Conservation (phyloP, 371 early-diverging fungal species). For the Mucor lusitanicus region DNA sequence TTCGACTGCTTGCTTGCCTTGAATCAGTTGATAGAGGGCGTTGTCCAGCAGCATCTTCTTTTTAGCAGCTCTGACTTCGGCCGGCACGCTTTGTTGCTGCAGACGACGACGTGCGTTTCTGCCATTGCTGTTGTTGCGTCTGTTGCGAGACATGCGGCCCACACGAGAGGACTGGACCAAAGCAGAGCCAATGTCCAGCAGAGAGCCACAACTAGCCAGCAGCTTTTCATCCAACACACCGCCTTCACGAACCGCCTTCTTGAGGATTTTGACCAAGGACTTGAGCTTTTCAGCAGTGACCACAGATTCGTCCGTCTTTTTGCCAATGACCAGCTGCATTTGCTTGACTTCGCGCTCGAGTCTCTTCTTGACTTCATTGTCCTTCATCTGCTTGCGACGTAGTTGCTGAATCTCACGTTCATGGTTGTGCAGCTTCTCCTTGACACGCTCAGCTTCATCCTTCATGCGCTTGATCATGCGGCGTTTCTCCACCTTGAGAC, state of each 20-base stretch:
- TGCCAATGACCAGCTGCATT: slow-evolving; percentile 54
- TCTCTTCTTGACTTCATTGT: slow-evolving; percentile 64
- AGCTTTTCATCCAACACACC: slow-evolving; percentile 39
- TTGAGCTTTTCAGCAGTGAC: slow-evolving; percentile 59
- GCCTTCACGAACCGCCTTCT: slow-evolving; percentile 44
- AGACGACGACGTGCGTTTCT: not conserved
- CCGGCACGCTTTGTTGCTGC: slow-evolving; percentile 7
- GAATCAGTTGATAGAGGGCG: slow-evolving; percentile 45
- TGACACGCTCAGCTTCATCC: slow-evolving; percentile 68
- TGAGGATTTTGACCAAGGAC: slow-evolving; percentile 44
- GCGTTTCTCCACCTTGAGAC: slow-evolving; percentile 72
- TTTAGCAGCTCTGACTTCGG: slow-evolving; percentile 35
- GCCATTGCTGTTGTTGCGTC: slow-evolving; percentile 14
- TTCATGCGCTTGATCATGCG: slow-evolving; percentile 80
- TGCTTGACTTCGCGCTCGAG: slow-evolving; percentile 69
- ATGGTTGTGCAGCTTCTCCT: slow-evolving; percentile 62
- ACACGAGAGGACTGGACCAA: slow-evolving; percentile 18
- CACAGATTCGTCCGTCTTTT: slow-evolving; percentile 55
- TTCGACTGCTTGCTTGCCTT: slow-evolving; percentile 46
- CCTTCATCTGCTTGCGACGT: slow-evolving; percentile 64
- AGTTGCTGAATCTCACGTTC: slow-evolving; percentile 76
- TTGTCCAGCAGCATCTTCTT: slow-evolving; percentile 64
- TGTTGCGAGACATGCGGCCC: slow-evolving; percentile 11
- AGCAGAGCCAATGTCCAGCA: slow-evolving; percentile 28
- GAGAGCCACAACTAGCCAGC: slow-evolving; percentile 24